These are phyloP conservation scores for Monosporozyma yasuniensis DNA, from an alignment of 805 yeast genomes.

Conservation along the genomic window DNA sequence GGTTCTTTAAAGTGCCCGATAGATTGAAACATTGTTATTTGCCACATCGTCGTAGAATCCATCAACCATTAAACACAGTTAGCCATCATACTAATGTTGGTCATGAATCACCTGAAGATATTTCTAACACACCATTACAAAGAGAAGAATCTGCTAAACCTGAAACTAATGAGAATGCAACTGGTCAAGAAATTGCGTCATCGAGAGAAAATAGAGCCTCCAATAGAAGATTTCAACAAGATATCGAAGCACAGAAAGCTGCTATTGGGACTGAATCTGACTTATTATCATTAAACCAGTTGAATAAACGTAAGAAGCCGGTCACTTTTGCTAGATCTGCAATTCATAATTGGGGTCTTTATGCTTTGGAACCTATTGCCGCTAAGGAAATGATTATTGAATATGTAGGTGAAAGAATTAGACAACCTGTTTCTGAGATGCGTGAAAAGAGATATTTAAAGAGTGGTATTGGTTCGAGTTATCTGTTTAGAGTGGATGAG, in stretches of 20 bases:
- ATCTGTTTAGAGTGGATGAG: slow-evolving; percentile 85
- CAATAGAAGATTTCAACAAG: slow-evolving; percentile 83
- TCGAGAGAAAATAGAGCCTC: slow-evolving; percentile 82
- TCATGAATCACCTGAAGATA: slow-evolving; percentile 30
- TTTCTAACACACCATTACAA: slow-evolving; percentile 32
- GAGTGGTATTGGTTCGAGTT: slow-evolving; percentile 93
- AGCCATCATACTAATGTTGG: slow-evolving; percentile 38
- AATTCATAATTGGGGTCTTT: slow-evolving; percentile 96
- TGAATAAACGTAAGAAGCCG: slow-evolving; percentile 83
- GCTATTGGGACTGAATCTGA: slow-evolving; percentile 76
- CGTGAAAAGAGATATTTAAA: slow-evolving; percentile 78
- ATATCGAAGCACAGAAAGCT: slow-evolving; percentile 70
- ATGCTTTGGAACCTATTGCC: slow-evolving; percentile 91
- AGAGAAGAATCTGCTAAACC: slow-evolving; percentile 16
- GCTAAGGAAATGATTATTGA: slow-evolving; percentile 96
- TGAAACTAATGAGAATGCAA: slow-evolving; percentile 8
- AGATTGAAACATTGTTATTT: slow-evolving; percentile 63
- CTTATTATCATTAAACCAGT: slow-evolving; percentile 70
- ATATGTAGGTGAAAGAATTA: slow-evolving; percentile 88
- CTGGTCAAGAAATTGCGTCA: slow-evolving; percentile 40
- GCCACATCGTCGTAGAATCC: slow-evolving; percentile 67
- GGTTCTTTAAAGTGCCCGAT: slow-evolving; percentile 66
- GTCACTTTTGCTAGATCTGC: slow-evolving; percentile 96
- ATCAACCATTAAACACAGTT: slow-evolving; percentile 66
- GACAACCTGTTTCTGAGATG: slow-evolving; percentile 90